These are phyloP conservation scores for Cladochytrium tenue DNA, from an alignment of 371 early-diverging fungal genomes.

Conservation along the genomic window DNA sequence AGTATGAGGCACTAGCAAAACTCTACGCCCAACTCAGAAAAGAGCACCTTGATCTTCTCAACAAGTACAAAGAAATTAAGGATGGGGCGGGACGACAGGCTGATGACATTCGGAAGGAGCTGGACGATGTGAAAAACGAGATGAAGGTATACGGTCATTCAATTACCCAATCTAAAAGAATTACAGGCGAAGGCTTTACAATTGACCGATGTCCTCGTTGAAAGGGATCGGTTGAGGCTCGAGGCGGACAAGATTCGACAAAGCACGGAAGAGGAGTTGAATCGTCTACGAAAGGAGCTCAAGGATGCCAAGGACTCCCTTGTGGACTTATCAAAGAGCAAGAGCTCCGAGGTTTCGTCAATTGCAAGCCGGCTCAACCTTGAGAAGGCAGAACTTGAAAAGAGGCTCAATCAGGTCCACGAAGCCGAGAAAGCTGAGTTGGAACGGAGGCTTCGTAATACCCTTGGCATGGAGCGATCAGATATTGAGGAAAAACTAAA, in stretches of 20 bases:
- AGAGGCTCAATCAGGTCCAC: conserved; percentile 4
- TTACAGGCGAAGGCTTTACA: conserved; percentile 34
- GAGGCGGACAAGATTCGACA: conserved; percentile 43
- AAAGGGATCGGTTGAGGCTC: conserved; percentile 40
- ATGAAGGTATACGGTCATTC: conserved; percentile 56
- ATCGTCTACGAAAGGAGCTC: conserved; percentile 75
- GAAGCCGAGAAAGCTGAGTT: no score
- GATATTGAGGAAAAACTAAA: no score
- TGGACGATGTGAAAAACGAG: conserved; percentile 57
- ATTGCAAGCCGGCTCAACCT: conserved; percentile 74
- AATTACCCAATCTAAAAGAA: not conserved
- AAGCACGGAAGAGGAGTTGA: conserved; percentile 79
- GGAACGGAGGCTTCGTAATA: no score
- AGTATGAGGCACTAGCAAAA: conserved; percentile 89
- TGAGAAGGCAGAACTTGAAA: conserved; percentile 77
- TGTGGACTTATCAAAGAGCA: conserved; percentile 72
- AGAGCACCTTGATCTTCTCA: conserved; percentile 90
- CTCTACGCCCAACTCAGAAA: conserved; percentile 93
- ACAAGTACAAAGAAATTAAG: conserved; percentile 67
- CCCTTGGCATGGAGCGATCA: no score
- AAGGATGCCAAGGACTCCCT: conserved; percentile 72
- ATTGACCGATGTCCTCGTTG: conserved; percentile 43
- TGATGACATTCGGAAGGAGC: conserved; percentile 40
- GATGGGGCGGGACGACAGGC: conserved; percentile 40
- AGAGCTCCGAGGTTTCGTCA: conserved; percentile 81